A percentile compares a stretch with the other conserved stretches of the same genome.
phyloP scores from a whole-genome alignment of 768 basidiomycete genomes.

The Trametes cubensis region DNA sequence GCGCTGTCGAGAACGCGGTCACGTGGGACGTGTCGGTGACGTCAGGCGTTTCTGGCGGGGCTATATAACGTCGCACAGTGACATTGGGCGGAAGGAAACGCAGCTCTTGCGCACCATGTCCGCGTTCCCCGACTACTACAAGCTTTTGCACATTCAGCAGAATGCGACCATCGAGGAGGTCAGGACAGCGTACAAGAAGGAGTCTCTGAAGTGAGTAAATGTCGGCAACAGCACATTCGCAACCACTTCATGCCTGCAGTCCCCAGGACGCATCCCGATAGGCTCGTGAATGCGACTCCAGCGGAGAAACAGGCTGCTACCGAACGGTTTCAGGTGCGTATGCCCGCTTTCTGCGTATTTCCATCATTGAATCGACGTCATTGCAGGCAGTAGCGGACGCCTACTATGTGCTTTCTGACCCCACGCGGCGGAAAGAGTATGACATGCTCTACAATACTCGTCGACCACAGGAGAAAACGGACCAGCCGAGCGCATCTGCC shows the following conservation, averaged over 20 bases:
- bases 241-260: constrained; percentile 27
- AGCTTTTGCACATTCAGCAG: constrained; percentile 55
- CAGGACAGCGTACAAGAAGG: constrained; percentile 75
- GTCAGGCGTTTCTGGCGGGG: constrained; percentile 11
- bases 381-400: constrained; percentile 85
- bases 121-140: constrained; percentile 80
- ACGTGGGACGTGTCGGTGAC: constrained; percentile 24
- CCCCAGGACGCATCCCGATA: constrained; percentile 84
- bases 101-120: constrained; percentile 51
- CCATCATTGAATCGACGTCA: background rate
- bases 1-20: constrained; percentile 11
- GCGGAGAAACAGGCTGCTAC: constrained; percentile 77
- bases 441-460: constrained; percentile 66
- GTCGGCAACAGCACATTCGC: background rate
- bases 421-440: constrained; percentile 70
- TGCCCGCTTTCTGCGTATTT: background rate
- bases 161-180: constrained; percentile 71
- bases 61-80: constrained; percentile 9
- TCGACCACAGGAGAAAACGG: constrained; percentile 50
- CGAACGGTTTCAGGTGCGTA: constrained; percentile 76
- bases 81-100: background rate
- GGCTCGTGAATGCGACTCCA: constrained; percentile 68
- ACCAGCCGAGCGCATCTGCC: constrained; percentile 66
- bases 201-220: constrained; percentile 64
- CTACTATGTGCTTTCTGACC: constrained; percentile 89